These are phyloP conservation scores for Calycina marina DNA, from an alignment of 2,329 filamentous ascomycete genomes.

Conservation along the genomic window DNA sequence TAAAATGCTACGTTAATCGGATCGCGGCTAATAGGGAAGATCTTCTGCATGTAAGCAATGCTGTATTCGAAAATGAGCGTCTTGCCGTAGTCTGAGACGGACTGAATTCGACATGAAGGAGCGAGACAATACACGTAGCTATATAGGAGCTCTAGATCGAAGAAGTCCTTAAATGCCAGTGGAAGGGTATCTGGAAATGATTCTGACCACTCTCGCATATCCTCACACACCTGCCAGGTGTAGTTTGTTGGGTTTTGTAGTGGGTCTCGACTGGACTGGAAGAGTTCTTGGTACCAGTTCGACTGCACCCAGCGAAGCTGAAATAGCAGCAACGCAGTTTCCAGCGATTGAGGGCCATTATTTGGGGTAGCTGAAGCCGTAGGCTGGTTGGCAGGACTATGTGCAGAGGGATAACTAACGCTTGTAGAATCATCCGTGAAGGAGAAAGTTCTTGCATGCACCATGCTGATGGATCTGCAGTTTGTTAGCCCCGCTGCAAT, in stretches of 20 bases:
- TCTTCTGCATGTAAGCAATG: slow-evolving; percentile 64
- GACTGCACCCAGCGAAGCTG: slow-evolving; percentile 77
- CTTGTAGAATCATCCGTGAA: slow-evolving; percentile 82
- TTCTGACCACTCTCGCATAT: slow-evolving; percentile 71
- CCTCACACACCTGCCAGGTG: slow-evolving; percentile 60
- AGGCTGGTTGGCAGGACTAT: slow-evolving; percentile 12
- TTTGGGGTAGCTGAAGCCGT: slow-evolving; percentile 24
- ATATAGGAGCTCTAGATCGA: slow-evolving; percentile 80
- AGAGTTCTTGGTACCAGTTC: slow-evolving; percentile 76
- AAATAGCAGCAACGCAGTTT: slow-evolving; percentile 65
- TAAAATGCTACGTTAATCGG: slow-evolving; percentile 50
- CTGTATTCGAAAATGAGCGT: slow-evolving; percentile 75
- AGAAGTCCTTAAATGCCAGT: slow-evolving; percentile 54
- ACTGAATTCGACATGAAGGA: slow-evolving; percentile 58
- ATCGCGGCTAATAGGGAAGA: slow-evolving; percentile 52
- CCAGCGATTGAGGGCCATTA: slow-evolving; percentile 35
- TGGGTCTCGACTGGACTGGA: slow-evolving; percentile 60
- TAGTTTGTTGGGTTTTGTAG: slow-evolving; percentile 55
- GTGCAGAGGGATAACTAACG: slow-evolving; percentile 57
- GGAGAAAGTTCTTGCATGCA: slow-evolving; percentile 75
- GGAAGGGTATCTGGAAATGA: slow-evolving; percentile 54
- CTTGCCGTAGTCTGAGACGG: slow-evolving; percentile 62
- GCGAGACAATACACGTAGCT: slow-evolving; percentile 83
- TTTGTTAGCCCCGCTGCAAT: too few relatives aligned
- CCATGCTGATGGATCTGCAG: slow-evolving; percentile 68